Conservation (phyloP, 805 yeast species). For the Wickerhamomyces rabaulensis region DNA sequence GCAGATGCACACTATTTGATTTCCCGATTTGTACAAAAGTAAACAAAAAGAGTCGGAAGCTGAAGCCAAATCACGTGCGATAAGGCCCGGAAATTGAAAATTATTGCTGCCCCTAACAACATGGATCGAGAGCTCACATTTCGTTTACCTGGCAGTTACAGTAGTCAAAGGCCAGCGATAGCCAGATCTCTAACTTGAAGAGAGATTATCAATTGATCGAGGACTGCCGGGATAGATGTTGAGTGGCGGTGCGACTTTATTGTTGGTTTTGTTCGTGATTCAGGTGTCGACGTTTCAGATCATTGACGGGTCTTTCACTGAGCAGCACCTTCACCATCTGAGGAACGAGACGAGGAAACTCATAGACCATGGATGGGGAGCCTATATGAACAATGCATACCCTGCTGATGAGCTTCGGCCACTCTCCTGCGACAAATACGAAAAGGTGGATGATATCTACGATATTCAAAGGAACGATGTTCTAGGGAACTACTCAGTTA, state of each 20-base stretch:
- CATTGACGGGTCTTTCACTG: conserved; percentile 14
- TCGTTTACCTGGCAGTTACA: too few species aligned
- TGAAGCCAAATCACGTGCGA: background rate
- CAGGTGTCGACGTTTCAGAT: background rate
- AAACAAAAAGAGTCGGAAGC: background rate
- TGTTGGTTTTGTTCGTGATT: background rate
- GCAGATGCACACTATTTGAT: background rate
- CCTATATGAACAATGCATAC: conserved; percentile 63
- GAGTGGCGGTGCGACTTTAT: background rate
- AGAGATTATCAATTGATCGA: background rate
- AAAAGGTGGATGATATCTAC: conserved; percentile 50
- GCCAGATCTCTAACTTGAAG: too few species aligned
- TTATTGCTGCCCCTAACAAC: background rate
- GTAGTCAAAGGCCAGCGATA: too few species aligned
- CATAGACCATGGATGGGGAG: conserved; percentile 70
- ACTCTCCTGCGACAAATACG: conserved; percentile 60
- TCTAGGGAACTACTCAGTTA: conserved; percentile 75
- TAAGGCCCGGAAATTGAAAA: background rate
- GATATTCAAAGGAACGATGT: conserved; percentile 74
- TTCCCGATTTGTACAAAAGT: conserved; percentile 5
- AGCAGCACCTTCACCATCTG: conserved; percentile 25
- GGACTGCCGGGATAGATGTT: background rate
- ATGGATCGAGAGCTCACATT: too few species aligned
- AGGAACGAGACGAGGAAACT: conserved; percentile 46
- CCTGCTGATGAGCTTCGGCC: conserved; percentile 85